phyloP scores from a whole-genome alignment of 2,329 filamentous ascomycete genomes.

The Thielaviopsis euricoi region DNA sequence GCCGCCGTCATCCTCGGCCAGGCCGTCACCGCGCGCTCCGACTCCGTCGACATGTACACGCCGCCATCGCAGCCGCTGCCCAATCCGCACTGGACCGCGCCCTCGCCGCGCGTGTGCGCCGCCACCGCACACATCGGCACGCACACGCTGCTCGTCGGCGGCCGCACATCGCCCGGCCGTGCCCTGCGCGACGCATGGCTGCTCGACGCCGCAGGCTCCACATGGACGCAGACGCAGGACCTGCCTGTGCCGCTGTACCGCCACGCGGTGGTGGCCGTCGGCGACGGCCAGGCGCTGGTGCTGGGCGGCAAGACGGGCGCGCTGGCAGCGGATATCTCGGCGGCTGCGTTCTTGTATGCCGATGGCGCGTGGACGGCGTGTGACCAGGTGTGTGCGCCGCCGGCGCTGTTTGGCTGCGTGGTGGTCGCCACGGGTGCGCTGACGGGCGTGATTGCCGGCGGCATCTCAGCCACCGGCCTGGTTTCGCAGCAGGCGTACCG shows the following conservation, averaged over 20 bases:
- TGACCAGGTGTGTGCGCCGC: conserved; percentile 20
- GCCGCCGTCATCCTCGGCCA: conserved; percentile 13
- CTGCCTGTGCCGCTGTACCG: conserved; percentile 61
- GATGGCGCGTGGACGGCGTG: conserved; percentile 31
- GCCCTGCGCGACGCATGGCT: conserved; percentile 64
- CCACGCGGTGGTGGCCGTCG: conserved; percentile 45
- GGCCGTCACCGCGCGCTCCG: not conserved
- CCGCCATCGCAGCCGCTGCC: not conserved
- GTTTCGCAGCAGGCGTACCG: conserved; percentile 45
- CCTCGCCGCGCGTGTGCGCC: conserved; percentile 51
- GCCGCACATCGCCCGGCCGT: conserved; percentile 57
- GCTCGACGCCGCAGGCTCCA: conserved; percentile 32
- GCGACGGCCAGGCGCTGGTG: conserved; percentile 33
- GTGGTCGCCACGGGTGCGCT: conserved; percentile 23
- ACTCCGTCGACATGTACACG: conserved; percentile 1
- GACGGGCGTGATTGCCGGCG: conserved; percentile 52
- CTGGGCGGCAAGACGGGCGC: conserved; percentile 42
- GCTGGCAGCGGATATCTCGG: conserved; percentile 26
- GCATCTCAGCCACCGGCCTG: conserved; percentile 47
- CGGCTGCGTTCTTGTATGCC: conserved; percentile 36
- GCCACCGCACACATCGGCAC: conserved; percentile 50
- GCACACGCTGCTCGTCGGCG: conserved; percentile 52
- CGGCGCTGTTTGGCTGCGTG: conserved; percentile 17
- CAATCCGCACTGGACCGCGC: conserved; percentile 17
- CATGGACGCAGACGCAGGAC: conserved; percentile 48